Base-by-base conservation (phyloP, 2,329 filamentous ascomycete species). In the Pseudogymnoascus pannorum region DNA sequence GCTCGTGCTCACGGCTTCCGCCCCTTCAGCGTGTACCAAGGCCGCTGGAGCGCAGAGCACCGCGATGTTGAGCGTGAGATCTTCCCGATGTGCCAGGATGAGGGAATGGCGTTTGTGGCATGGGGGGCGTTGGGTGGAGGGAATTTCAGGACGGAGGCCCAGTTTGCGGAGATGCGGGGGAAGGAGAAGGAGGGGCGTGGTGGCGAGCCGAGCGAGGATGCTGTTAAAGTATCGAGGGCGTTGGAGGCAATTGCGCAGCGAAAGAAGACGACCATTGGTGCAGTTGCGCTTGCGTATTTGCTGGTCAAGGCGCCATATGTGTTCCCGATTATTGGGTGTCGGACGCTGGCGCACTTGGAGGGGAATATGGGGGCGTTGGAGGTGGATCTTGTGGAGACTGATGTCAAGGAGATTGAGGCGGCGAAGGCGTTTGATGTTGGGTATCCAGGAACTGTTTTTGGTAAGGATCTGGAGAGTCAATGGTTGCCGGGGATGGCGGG, bases 261-360 rank as follows among this genome's bases (percentile, higher is more conserved):
- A 63, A 81, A 86, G 66, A 79, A 80, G 1, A 75, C 79, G 1
- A 75, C 79, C 31, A 78, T 89, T 57, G 87, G 85, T 3, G 81
- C 81, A 36, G 75, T 89, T 33, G 88, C 88, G 7, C 74, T 92
- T 22, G 88, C 88, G 2, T 92, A 92, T 69, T 84, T 91, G 12
- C 81, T 89, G 79, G 80, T 84, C 65, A 91, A 91, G 75, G 77
- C 85, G 0, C 82, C 87, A 0, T 84, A 89, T 67, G 85, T 91
- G 11, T 90, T 89, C 69, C 89, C 89, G 1, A 84, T 92, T 40
- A 77, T 91, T 4, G 88, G 88, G 9, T 86, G 86, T 0, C 80
- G 87, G 9, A 91, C 85, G 67, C 72, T 89, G 8, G 83, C 87
- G 58, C 87, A 92, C 69, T 75, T 92, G 40, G 81, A 86, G 69